Evolutionary conservation across 176 grass and related monocot species (phyloP).

Genomic region (Avena atlantica): DNA sequence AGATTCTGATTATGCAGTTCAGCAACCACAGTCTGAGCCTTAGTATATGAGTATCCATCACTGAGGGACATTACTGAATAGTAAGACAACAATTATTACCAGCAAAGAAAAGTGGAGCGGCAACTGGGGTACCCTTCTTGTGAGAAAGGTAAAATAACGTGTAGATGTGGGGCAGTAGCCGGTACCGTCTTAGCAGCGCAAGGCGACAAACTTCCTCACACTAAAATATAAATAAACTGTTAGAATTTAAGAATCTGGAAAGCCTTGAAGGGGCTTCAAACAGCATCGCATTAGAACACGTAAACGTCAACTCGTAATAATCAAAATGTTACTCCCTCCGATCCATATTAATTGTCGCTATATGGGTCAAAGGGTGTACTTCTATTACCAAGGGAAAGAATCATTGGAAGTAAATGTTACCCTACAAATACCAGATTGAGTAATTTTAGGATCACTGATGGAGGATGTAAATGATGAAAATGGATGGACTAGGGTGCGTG

Average conservation of each 20-base stretch:
- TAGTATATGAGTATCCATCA: not conserved
- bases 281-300: not conserved
- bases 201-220: constrained; percentile 96
- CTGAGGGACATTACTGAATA: constrained; percentile 5
- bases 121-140: constrained; percentile 72
- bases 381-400: constrained; percentile 7
- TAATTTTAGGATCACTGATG: not conserved
- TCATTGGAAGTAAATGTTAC: not conserved
- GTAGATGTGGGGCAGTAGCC: constrained; percentile 86
- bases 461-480: not conserved
- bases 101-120: constrained; percentile 82
- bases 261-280: constrained; percentile 9
- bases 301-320: not conserved
- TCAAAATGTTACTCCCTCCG: not conserved
- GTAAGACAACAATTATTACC: constrained; percentile 56
- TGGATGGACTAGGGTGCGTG: not conserved
- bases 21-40: constrained; percentile 15
- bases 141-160: constrained; percentile 91
- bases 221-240: constrained; percentile 52
- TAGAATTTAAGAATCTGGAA: constrained; percentile 30
- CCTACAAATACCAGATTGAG: not conserved
- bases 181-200: constrained; percentile 84
- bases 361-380: not conserved
- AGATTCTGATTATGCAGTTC: not conserved
- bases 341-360: too few relatives aligned